Conservation (phyloP, 2,329 filamentous ascomycete genomes). For the Lecanicillium sp. region DNA sequence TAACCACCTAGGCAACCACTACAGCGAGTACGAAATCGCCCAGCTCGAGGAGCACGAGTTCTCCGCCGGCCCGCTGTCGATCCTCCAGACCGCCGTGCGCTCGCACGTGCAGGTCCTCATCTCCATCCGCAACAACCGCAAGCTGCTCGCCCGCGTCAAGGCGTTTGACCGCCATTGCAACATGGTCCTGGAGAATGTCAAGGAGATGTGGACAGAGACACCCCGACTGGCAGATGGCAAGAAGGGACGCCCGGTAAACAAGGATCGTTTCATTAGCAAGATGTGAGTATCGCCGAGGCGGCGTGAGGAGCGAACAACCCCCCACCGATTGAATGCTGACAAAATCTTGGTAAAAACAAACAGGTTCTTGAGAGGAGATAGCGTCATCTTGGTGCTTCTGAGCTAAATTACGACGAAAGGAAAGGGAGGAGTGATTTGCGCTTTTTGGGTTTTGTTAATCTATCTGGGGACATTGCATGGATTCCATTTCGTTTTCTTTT, state of each 20-base stretch:
- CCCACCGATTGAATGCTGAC: constrained; percentile 18
- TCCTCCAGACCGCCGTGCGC: constrained; percentile 93
- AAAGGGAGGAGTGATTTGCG: constrained; percentile 7
- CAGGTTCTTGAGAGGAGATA: constrained; percentile 81
- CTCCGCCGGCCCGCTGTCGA: constrained; percentile 57
- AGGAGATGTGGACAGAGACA: constrained; percentile 98
- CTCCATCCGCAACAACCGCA: constrained; percentile 96
- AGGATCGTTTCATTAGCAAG: constrained; percentile 97
- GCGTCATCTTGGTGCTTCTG: constrained; percentile 78
- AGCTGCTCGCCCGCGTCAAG: constrained; percentile 93
- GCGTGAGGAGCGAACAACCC: background rate
- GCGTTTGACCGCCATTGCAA: constrained; percentile 99
- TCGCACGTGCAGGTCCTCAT: constrained; percentile 94
- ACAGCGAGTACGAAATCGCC: constrained; percentile 83
- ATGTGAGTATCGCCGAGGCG: constrained; percentile 75
- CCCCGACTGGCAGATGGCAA: constrained; percentile 75
- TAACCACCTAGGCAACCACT: constrained; percentile 6
- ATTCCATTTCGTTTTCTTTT: constrained; percentile 5
- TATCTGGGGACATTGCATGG: constrained; percentile 2
- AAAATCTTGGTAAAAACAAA: constrained; percentile 5
- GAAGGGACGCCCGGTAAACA: constrained; percentile 87
- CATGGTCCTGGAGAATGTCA: constrained; percentile 92
- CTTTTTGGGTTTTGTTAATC: constrained; percentile 11
- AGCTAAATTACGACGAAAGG: constrained; percentile 47
- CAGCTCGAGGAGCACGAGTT: constrained; percentile 56